phyloP scores from a whole-genome alignment of 2,329 filamentous ascomycete species.

The Diaporthe nobilis region DNA sequence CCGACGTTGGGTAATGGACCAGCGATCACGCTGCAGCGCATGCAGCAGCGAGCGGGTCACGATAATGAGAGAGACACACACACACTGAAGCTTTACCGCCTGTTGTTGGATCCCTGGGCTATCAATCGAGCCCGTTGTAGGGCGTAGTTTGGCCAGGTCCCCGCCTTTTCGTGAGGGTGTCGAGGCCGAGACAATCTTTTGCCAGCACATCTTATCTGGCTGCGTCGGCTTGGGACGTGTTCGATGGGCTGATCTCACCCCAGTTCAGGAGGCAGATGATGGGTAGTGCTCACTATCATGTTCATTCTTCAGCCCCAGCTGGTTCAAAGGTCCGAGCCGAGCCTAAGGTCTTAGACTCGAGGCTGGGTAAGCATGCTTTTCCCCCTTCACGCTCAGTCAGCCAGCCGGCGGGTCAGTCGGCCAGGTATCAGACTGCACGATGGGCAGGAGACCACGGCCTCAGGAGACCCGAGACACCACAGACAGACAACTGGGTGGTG shows the following conservation, averaged over 20 bases:
- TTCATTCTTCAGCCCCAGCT: conserved; percentile 5
- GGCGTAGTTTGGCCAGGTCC: conserved; percentile 3
- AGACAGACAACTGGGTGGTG: neutral
- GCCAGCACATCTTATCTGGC: conserved; percentile 34
- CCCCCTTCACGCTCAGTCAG: neutral
- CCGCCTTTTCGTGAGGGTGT: conserved; percentile 36
- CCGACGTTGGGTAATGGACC: conserved; percentile 9
- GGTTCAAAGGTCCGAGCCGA: conserved; percentile 34
- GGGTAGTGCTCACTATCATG: conserved; percentile 36
- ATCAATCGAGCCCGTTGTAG: conserved; percentile 3
- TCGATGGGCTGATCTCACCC: conserved; percentile 23
- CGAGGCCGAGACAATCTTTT: conserved; percentile 36
- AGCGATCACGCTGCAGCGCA: conserved; percentile 21
- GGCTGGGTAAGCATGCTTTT: conserved; percentile 24
- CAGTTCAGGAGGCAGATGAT: conserved; percentile 25
- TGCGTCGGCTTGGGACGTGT: neutral
- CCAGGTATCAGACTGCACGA: conserved; percentile 21
- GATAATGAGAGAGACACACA: conserved; percentile 8
- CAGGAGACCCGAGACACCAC: conserved; percentile 26
- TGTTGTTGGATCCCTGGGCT: neutral
- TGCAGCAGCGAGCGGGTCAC: conserved; percentile 15
- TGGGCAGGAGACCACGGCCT: conserved; percentile 23
- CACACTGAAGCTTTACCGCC: conserved; percentile 6
- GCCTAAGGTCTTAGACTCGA: conserved; percentile 25
- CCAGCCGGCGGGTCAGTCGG: conserved; percentile 8